Percentiles rank a stretch among this genome's conserved stretches.
Conservation (phyloP, 2,329 filamentous ascomycete species). For the Podosphaera xanthii region DNA sequence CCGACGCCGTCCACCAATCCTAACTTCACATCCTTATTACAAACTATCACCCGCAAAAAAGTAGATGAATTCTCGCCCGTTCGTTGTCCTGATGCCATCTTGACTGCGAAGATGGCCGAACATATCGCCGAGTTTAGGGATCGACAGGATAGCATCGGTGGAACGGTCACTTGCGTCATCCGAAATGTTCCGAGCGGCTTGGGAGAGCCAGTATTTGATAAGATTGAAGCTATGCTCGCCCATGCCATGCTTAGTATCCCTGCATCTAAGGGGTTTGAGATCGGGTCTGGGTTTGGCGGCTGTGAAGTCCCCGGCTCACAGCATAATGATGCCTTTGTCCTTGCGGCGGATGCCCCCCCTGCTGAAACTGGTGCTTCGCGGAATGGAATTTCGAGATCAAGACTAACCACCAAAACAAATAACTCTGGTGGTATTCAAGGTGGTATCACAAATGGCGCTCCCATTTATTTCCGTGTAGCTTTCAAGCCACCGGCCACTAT, state of each 20-base stretch:
- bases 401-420: conserved; percentile 73
- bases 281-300: conserved; percentile 79
- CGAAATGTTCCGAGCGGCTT: conserved; percentile 65
- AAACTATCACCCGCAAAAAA: conserved; percentile 46
- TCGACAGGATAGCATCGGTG: conserved; percentile 69
- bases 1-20: conserved; percentile 54
- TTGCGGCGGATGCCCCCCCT: conserved; percentile 21
- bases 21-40: conserved; percentile 50
- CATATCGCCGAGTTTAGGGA: conserved; percentile 60
- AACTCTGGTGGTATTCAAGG: conserved; percentile 90
- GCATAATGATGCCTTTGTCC: conserved; percentile 75
- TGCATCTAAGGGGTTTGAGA: conserved; percentile 85
- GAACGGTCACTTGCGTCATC: conserved; percentile 85
- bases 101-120: conserved; percentile 49
- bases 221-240: conserved; percentile 73
- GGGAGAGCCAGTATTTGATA: conserved; percentile 88
- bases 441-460: conserved; percentile 80
- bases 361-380: conserved; percentile 23
- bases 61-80: conserved; percentile 76
- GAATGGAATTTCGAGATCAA: conserved; percentile 23
- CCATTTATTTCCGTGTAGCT: conserved; percentile 80
- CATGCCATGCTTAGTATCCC: conserved; percentile 93
- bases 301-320: conserved; percentile 67
- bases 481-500: conserved; percentile 96
- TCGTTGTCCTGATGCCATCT: conserved; percentile 52